Conservation (phyloP, 495 filamentous ascomycete species). For the Aspergillus coremiiformis region DNA sequence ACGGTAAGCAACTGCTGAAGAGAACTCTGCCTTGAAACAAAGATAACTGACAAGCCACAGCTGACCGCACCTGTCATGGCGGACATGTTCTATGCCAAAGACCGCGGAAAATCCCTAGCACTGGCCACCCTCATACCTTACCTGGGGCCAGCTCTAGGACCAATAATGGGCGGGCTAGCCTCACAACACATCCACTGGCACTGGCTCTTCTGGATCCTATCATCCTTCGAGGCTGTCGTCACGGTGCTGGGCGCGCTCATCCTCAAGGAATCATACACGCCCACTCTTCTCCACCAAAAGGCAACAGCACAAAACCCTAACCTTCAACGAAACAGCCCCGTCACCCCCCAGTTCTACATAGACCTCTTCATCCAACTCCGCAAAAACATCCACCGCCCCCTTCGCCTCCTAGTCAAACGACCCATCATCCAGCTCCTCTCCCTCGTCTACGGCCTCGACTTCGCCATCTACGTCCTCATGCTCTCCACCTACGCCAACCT, state of each 20-base stretch:
- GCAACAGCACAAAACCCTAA: neutral
- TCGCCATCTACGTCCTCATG: constrained; percentile 1
- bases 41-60: neutral
- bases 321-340: neutral
- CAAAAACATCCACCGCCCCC: neutral
- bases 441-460: neutral
- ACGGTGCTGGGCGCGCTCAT: neutral
- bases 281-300: neutral
- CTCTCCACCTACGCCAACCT: constrained; percentile 50
- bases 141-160: constrained; percentile 23
- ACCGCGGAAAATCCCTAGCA: neutral
- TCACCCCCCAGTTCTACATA: neutral
- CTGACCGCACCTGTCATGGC: neutral
- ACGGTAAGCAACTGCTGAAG: neutral
- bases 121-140: neutral
- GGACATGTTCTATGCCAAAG: constrained; percentile 1
- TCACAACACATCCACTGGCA: constrained; percentile 48
- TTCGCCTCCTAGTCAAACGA: neutral
- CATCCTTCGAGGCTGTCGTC: neutral
- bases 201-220: constrained; percentile 41
- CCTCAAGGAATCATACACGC: neutral
- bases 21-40: neutral
- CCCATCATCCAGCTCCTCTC: constrained; percentile 1
- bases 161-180: constrained; percentile 43
- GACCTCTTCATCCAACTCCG: neutral